Percentiles rank a stretch among this genome's conserved stretches.
These are phyloP conservation scores for Periconia digitata DNA, from an alignment of 2,329 filamentous ascomycete species.

Conservation along the genomic window DNA sequence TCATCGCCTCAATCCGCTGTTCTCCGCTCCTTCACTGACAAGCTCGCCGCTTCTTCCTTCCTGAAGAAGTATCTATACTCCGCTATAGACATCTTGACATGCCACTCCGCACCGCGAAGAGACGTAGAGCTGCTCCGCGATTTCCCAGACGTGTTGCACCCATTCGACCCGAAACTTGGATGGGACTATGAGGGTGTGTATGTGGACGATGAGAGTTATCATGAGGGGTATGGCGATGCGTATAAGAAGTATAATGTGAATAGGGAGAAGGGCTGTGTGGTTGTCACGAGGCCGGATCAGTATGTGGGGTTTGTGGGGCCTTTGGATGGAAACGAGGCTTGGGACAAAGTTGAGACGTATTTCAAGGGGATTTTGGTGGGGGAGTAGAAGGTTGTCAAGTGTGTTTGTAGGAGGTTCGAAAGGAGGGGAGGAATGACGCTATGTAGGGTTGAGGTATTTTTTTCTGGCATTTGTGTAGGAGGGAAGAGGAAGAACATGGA, in stretches of 20 bases:
- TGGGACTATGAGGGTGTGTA: constrained; percentile 50
- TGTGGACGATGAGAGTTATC: constrained; percentile 50
- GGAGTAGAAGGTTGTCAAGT: not conserved
- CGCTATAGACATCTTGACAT: constrained; percentile 61
- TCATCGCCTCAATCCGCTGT: constrained; percentile 46
- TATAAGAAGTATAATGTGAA: constrained; percentile 64
- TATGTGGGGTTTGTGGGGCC: constrained; percentile 57
- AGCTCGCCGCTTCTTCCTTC: constrained; percentile 45
- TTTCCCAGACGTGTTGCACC: constrained; percentile 48
- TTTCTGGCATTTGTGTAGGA: no score
- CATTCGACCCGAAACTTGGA: constrained; percentile 42
- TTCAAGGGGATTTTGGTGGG: constrained; percentile 32
- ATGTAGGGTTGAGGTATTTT: no score
- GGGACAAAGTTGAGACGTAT: constrained; percentile 31
- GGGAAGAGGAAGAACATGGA: no score
- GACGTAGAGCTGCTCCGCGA: constrained; percentile 48
- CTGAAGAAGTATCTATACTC: constrained; percentile 50
- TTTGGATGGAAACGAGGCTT: constrained; percentile 34
- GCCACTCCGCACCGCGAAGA: constrained; percentile 58
- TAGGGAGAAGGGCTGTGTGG: constrained; percentile 56
- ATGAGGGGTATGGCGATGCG: constrained; percentile 47
- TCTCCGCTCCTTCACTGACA: constrained; percentile 52
- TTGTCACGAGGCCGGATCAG: constrained; percentile 67
- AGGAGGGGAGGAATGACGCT: not conserved
- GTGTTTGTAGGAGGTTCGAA: not conserved